Percentiles rank a stretch among this genome's conserved stretches.
Evolutionary conservation across 1,284 basidiomycete genomes (phyloP).

Genomic region (Pascua guehoae): DNA sequence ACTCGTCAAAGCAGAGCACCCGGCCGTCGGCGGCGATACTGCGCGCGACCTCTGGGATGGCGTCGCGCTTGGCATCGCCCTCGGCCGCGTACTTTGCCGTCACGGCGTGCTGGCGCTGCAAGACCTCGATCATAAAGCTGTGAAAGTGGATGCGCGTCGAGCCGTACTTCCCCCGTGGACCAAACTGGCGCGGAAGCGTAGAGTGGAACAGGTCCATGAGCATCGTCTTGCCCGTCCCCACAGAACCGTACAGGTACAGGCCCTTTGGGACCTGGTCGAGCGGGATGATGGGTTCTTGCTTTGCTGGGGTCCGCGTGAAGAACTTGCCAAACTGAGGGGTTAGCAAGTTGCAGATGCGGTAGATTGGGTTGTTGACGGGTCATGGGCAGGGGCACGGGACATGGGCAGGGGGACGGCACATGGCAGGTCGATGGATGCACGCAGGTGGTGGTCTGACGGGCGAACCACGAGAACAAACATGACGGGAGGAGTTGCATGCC

Average conservation of each 20-base stretch:
- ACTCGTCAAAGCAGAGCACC: constrained; percentile 96
- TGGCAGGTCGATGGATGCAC: too few species aligned
- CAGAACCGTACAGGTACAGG: constrained; percentile 94
- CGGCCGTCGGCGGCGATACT: constrained; percentile 80
- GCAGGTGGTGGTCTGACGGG: too few species aligned
- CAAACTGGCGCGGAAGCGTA: constrained; percentile 72
- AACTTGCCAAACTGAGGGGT: constrained; percentile 59
- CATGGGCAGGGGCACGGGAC: too few species aligned
- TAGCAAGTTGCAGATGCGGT: too few species aligned
- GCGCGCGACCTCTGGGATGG: constrained; percentile 81
- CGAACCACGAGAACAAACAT: too few species aligned
- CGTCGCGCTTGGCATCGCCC: constrained; percentile 63
- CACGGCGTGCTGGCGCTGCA: constrained; percentile 66
- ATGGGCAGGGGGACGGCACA: too few species aligned
- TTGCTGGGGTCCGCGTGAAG: constrained; percentile 52
- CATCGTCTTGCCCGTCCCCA: constrained; percentile 94
- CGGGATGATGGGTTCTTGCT: constrained; percentile 45
- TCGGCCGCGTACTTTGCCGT: constrained; percentile 58
- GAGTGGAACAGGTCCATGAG: constrained; percentile 98
- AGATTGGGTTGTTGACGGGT: too few species aligned
- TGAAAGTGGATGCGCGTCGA: constrained; percentile 94
- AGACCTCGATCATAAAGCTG: constrained; percentile 98
- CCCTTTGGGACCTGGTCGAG: constrained; percentile 67
- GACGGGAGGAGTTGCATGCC: too few species aligned
- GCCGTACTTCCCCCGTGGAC: constrained; percentile 33